Base-by-base conservation (phyloP, 192 early-diverging fungal genomes). In the Mortierella hygrophila region DNA sequence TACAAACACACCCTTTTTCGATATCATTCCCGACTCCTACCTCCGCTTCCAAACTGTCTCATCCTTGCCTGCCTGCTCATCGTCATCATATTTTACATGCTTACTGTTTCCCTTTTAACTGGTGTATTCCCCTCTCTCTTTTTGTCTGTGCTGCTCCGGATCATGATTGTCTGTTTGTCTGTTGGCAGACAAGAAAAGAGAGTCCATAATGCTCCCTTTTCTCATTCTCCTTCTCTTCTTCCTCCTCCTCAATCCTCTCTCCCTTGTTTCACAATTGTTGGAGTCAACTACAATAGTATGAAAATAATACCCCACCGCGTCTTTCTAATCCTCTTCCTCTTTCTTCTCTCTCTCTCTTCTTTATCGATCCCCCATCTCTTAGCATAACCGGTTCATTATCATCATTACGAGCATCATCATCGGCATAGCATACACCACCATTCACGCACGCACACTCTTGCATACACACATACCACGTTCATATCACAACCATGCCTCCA, bases 31-130 rank as follows among this genome's bases (percentile, higher is more conserved):
- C 60, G 13, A 32, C 60, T 65, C 60, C 60, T 65, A 10, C 60
- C 60, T 65, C 60, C 60, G 60, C 60, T 65, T 65, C 29, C 60
- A 65, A 65, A 65, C 60, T 65, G 60, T 65, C 60, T 65, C 60
- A 65, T 65, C 60, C 60, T 65, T 52, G 49, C 49, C 20, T 52
- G 26, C 11, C 26, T 65, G 26, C 60, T 65, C 60, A 65, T 52
- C 49, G 18, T 52, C 49, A 52, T 52, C 49, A 18, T 52, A 52
- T 52, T 52, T 52, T 65, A 29, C 60, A 29, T 32, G 11, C 60
- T 65, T 65, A 65, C 60, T 65, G 60, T 26, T 57, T 57, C n/a
- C 6, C n/a, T 57, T 57, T 55, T 29, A 29, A 15, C 4, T 2
- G 29, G 60, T 65, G 60, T 65, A 11, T 65, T 60, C 60, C 32